Evolutionary conservation across 208 protist species (phyloP).

Genomic region (Trypanosoma platydactyli): DNA sequence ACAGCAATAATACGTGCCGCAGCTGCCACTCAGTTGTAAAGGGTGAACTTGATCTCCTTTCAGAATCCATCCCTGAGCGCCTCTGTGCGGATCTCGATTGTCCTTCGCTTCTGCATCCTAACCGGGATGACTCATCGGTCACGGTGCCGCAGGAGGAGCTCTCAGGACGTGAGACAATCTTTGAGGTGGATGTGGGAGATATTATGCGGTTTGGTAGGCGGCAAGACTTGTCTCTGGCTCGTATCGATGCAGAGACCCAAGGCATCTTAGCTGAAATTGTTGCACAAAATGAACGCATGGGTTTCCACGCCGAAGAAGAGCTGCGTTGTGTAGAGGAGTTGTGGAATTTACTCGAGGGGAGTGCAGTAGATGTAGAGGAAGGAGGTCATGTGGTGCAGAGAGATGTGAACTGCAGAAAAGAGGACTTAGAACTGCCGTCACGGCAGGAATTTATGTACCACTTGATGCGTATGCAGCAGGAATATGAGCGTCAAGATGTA

Average conservation of each 20-base stretch:
- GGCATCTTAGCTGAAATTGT: conserved; percentile 37
- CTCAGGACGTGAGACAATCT: conserved; percentile 33
- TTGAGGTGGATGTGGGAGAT: conserved; percentile 50
- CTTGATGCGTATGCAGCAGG: conserved; percentile 9
- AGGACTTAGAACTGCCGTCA: background rate
- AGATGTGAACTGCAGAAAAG: background rate
- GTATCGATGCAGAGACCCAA: conserved; percentile 49
- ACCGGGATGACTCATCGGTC: background rate
- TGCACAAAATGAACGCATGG: conserved; percentile 43
- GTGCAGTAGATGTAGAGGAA: conserved; percentile 10
- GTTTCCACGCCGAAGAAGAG: conserved; percentile 41
- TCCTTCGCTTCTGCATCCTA: background rate
- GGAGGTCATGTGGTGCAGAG: background rate
- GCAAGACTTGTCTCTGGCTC: conserved; percentile 51
- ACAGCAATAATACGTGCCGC: too few relatives aligned
- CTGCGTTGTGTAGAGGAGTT: conserved; percentile 28
- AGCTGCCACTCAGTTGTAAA: background rate
- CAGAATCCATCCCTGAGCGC: conserved; percentile 20
- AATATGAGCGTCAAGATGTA: conserved; percentile 12
- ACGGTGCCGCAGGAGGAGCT: conserved; percentile 1
- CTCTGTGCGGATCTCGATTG: background rate
- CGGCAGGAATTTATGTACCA: conserved; percentile 15
- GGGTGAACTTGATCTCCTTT: conserved; percentile 26
- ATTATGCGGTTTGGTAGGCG: conserved; percentile 57
- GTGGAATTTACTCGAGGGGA: conserved; percentile 25